phyloP scores from a whole-genome alignment of 2,329 filamentous ascomycete species.

The Fusarium redolens region DNA sequence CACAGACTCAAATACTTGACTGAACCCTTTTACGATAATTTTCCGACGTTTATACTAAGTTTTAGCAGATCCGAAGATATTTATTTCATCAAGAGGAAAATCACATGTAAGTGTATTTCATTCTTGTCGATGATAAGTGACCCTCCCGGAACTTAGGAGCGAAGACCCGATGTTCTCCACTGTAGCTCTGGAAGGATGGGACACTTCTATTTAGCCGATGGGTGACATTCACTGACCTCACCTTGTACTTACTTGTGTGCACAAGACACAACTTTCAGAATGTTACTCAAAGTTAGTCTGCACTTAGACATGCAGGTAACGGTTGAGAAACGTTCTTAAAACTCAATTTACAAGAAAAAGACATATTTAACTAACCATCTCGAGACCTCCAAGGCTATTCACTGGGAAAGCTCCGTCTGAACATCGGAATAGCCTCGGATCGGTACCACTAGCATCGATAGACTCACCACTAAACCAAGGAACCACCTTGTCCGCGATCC shows the following conservation, averaged over 20 bases:
- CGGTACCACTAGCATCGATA: conserved; percentile 5
- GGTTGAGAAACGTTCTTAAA: background rate
- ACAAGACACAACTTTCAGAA: background rate
- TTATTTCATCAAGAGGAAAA: background rate
- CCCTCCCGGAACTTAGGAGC: background rate
- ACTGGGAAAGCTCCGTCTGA: conserved; percentile 29
- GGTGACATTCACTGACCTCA: background rate
- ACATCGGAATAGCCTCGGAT: conserved; percentile 29
- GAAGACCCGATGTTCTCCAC: conserved; percentile 6
- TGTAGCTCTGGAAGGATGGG: background rate
- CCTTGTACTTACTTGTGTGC: background rate
- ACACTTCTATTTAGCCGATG: conserved; percentile 18
- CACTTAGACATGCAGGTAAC: background rate
- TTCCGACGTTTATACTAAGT: background rate
- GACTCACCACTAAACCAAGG: conserved; percentile 21
- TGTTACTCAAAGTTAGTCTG: background rate
- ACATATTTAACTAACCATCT: background rate
- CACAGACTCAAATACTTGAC: background rate
- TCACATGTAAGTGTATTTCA: background rate
- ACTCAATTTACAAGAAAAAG: background rate
- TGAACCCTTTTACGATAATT: fast-evolving
- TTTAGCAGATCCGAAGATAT: background rate
- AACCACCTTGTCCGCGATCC: conserved; percentile 16
- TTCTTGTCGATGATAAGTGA: background rate
- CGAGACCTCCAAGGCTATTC: background rate